These are phyloP conservation scores for Fusarium setosum DNA, from an alignment of 2,329 filamentous ascomycete genomes.

Conservation along the genomic window DNA sequence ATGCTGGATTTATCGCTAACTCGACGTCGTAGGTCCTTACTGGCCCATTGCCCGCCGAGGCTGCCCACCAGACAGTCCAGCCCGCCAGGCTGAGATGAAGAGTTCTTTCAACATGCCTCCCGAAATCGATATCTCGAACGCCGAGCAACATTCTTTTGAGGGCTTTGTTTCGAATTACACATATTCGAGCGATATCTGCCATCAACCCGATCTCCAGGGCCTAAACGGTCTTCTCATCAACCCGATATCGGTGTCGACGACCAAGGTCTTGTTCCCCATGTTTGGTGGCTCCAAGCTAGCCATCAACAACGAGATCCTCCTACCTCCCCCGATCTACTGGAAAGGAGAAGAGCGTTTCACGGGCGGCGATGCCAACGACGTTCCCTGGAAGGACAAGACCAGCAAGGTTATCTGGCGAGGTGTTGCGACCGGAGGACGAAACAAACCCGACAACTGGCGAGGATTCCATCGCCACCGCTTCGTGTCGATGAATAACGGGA, in stretches of 20 bases:
- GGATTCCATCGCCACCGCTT: constrained; percentile 82
- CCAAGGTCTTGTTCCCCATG: constrained; percentile 70
- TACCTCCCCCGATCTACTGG: constrained; percentile 78
- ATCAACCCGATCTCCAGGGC: constrained; percentile 71
- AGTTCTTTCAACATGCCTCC: constrained; percentile 58
- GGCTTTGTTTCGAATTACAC: constrained; percentile 73
- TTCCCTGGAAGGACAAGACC: constrained; percentile 67
- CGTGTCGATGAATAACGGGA: constrained; percentile 77
- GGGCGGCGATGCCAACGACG: constrained; percentile 64
- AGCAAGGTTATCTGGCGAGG: constrained; percentile 71
- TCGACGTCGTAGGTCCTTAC: constrained; percentile 55
- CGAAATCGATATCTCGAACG: constrained; percentile 57
- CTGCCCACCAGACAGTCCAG: constrained; percentile 71
- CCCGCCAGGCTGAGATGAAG: constrained; percentile 60
- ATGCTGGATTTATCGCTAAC: constrained; percentile 10
- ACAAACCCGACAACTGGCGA: constrained; percentile 72
- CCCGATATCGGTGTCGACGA: constrained; percentile 66
- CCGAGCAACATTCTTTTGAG: constrained; percentile 61
- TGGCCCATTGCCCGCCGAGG: constrained; percentile 69
- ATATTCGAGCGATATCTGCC: constrained; percentile 70
- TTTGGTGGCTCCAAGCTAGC: constrained; percentile 77
- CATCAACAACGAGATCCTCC: constrained; percentile 77
- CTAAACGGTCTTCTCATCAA: constrained; percentile 74
- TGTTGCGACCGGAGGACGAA: constrained; percentile 73
- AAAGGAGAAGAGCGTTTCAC: constrained; percentile 71